These are phyloP conservation scores for Pneumocystis jirovecii DNA, from an alignment of 1,139 yeast genomes.

Conservation along the genomic window DNA sequence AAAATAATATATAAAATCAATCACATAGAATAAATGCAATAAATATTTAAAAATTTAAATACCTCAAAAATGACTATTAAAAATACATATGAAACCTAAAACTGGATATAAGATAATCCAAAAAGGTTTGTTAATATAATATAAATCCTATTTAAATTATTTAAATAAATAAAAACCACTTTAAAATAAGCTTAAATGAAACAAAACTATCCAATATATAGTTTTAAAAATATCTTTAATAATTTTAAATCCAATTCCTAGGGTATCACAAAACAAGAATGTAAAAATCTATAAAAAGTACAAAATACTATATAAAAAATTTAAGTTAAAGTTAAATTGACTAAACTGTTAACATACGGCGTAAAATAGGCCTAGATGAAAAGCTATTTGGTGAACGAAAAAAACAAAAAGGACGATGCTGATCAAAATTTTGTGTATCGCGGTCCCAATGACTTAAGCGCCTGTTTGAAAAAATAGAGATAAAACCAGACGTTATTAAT, in stretches of 20 bases:
- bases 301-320: background rate
- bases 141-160: no score
- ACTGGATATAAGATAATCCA: no score
- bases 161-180: no score
- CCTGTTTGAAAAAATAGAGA: background rate
- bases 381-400: background rate
- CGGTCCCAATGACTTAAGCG: background rate
- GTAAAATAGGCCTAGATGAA: background rate
- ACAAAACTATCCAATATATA: no score
- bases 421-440: background rate
- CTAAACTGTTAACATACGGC: background rate
- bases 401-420: background rate
- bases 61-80: no score
- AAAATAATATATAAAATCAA: no score
- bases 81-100: no score
- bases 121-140: background rate
- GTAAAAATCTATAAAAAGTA: background rate
- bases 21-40: no score
- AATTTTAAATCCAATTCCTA: no score
- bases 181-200: no score
- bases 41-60: no score
- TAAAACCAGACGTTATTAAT: background rate
- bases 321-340: background rate
- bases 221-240: background rate
- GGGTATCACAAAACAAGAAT: background rate